Conservation (phyloP, 495 filamentous ascomycete genomes). For the Tuber indicum region DNA sequence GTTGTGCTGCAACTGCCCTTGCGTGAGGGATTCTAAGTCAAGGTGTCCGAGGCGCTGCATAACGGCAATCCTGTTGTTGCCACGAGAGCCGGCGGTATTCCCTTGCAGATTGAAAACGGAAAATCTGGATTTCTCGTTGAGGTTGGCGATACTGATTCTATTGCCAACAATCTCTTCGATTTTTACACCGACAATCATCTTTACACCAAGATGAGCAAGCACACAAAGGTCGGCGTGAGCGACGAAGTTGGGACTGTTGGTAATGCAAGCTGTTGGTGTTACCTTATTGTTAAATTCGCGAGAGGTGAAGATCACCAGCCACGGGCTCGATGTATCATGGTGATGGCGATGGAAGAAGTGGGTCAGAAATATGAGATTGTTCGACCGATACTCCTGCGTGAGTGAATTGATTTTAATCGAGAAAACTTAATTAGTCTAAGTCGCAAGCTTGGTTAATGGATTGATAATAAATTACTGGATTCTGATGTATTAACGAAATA, state of each 20-base stretch:
- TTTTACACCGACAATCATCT: slow-evolving; percentile 61
- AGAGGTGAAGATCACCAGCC: slow-evolving; percentile 48
- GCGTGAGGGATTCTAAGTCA: slow-evolving; percentile 82
- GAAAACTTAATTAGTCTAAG: background rate
- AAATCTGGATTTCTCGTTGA: slow-evolving; percentile 74
- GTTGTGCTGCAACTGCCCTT: slow-evolving; percentile 77
- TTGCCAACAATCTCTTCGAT: slow-evolving; percentile 63
- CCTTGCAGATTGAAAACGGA: slow-evolving; percentile 66
- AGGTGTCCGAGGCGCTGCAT: slow-evolving; percentile 80
- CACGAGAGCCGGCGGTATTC: slow-evolving; percentile 71
- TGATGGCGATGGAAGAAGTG: slow-evolving; percentile 66
- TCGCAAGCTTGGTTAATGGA: background rate
- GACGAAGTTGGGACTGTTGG: slow-evolving; percentile 82
- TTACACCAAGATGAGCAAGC: slow-evolving; percentile 60
- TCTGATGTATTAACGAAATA: too few species aligned
- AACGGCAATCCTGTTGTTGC: slow-evolving; percentile 79
- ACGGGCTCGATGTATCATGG: slow-evolving; percentile 61
- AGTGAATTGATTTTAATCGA: slow-evolving; percentile 19
- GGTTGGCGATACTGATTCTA: slow-evolving; percentile 63
- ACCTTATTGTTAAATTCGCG: slow-evolving; percentile 59
- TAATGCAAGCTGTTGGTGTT: slow-evolving; percentile 71
- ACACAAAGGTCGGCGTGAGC: slow-evolving; percentile 59
- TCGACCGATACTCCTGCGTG: slow-evolving; percentile 53
- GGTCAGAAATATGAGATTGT: slow-evolving; percentile 53
- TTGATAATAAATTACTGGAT: background rate